Evolutionary conservation across 345 rosid species (phyloP).

Genomic region (Erucastrum elatum): DNA sequence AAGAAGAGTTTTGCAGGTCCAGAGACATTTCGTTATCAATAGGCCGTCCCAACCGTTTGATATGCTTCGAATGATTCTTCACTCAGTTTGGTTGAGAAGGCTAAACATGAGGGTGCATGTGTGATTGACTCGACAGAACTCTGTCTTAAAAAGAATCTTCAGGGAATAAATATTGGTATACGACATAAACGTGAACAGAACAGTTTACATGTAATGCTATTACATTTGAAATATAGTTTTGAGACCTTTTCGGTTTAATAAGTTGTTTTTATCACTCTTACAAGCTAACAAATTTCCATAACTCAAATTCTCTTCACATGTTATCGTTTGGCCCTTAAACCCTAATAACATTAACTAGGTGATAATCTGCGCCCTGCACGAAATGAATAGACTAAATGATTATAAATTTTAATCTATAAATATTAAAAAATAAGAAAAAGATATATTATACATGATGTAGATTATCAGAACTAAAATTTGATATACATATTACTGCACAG

Average conservation of each 20-base stretch:
- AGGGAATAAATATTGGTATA: conserved; percentile 17
- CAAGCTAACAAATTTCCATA: no score
- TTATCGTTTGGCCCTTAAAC: not conserved
- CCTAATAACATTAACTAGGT: not conserved
- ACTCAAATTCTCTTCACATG: no score
- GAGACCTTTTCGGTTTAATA: not conserved
- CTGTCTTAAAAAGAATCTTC: not conserved
- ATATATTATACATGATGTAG: no score
- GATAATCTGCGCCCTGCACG: no score
- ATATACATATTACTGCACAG: no score
- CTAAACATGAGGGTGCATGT: conserved; percentile 44
- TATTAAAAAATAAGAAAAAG: no score
- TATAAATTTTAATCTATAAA: no score
- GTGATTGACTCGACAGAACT: conserved; percentile 11
- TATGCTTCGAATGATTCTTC: conserved; percentile 53
- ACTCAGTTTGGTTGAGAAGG: conserved; percentile 56
- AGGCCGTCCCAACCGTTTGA: conserved; percentile 57
- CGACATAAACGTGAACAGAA: conserved; percentile 13
- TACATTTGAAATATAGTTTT: not conserved
- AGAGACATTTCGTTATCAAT: conserved; percentile 47
- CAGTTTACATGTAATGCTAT: conserved; percentile 6
- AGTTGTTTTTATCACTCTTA: conserved; percentile 5
- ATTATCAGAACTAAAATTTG: no score
- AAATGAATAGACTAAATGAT: no score
- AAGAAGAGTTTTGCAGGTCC: conserved; percentile 45